Base-by-base conservation (phyloP, 1,139 yeast genomes). In the Geotrichum aggregatum region DNA sequence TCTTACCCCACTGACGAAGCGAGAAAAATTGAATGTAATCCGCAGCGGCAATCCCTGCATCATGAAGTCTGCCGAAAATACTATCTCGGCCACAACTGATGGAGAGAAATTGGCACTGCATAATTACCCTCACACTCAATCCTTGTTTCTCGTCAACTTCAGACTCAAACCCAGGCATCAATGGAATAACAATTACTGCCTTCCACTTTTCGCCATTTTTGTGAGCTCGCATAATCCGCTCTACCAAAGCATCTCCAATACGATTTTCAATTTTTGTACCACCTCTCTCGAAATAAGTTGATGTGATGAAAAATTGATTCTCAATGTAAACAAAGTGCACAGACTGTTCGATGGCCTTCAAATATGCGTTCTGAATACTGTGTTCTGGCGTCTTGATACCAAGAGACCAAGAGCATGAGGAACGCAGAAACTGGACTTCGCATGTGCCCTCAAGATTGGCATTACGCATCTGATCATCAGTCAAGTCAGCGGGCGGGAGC, bases 151-250 rank as follows among this genome's bases (percentile, higher is more conserved):
- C 81, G 66, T 92, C 98, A 34, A 94, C 95, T 60, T 89, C 88
- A 16, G 96, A 84, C 64, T 87, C 95, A 67, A 94, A 94, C 0
- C 98, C 99, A 1, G 99, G 99, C 95, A 92, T 88, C 61, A 94
- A 74, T 2, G 99, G 99, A 56, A 94, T 88, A 4, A 92, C 78
- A 56, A 92, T 83, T 18, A 89, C 78, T 0, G 98, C 98, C 60
- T 83, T 83, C 99, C 99, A 94, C 24, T 74, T 69, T 52, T 82
- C 85, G 3, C 83, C 82, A 57, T 84, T 87, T 55, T 79, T 78
- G 63, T 87, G 85, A 0, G 98, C 98, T 48, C 89, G 78, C 31
- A 89, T 84, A 52, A 92, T 89, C 63, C 99, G 77, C 66, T 92
- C 98, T 13, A 92, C 98, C 49, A 94, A 74, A 0, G 98, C 98